Evolutionary conservation across 768 basidiomycete genomes (phyloP).

Genomic region (Mycena galopus): DNA sequence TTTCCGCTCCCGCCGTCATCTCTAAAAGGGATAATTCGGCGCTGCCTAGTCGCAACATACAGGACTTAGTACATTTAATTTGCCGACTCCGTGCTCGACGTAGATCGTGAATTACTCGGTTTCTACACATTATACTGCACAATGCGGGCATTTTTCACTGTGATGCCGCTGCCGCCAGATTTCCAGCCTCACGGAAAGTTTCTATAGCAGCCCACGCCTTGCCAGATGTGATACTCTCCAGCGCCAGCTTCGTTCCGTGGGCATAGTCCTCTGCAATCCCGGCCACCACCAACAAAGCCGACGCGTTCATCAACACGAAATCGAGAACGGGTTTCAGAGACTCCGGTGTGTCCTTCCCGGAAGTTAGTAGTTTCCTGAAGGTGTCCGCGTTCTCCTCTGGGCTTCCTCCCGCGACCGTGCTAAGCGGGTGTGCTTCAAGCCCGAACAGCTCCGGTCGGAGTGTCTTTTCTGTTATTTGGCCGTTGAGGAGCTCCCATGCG

Average conservation of each 20-base stretch:
- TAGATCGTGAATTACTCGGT: too few species aligned
- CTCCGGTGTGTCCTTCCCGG: constrained; percentile 67
- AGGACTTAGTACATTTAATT: too few species aligned
- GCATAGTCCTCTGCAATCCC: constrained; percentile 78
- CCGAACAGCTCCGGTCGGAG: constrained; percentile 86
- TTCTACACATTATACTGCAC: too few species aligned
- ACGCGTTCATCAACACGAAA: constrained; percentile 92
- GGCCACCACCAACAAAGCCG: constrained; percentile 88
- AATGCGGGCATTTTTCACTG: not conserved
- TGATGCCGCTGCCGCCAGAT: not conserved
- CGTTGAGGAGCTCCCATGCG: constrained; percentile 85
- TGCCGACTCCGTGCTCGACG: too few species aligned
- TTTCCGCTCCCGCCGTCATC: too few species aligned
- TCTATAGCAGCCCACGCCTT: constrained; percentile 71
- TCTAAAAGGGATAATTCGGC: too few species aligned
- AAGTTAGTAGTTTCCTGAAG: constrained; percentile 73
- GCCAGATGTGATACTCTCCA: constrained; percentile 69
- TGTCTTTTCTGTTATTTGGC: constrained; percentile 69
- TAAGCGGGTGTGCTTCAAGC: constrained; percentile 75
- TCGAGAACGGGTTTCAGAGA: constrained; percentile 76
- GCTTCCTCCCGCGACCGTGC: constrained; percentile 77
- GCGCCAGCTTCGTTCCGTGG: constrained; percentile 79
- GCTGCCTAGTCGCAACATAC: too few species aligned
- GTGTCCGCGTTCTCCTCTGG: constrained; percentile 86
- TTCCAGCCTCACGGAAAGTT: constrained; percentile 61